These are phyloP conservation scores for Curvularia spicifera DNA, from an alignment of 2,329 filamentous ascomycete species.

Conservation along the genomic window DNA sequence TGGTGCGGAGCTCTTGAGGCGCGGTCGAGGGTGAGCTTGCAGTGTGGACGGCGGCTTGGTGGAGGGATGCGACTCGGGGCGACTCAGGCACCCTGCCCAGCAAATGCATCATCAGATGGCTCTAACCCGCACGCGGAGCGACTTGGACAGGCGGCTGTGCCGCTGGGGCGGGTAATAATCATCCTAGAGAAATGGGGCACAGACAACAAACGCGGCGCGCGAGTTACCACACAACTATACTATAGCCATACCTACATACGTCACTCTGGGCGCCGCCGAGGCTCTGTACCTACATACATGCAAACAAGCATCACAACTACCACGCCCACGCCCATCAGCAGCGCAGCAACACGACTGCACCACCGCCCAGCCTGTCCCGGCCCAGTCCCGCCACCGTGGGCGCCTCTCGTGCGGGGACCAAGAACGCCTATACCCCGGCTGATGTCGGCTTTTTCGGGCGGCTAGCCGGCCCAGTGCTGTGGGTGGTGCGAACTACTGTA, in stretches of 20 bases:
- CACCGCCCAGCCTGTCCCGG: not conserved
- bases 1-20: not conserved
- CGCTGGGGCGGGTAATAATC: conserved; percentile 10
- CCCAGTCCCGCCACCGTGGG: not conserved
- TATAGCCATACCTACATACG: not conserved
- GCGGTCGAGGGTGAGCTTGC: not conserved
- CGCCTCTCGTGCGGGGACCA: not conserved
- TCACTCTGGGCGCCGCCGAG: too few species aligned
- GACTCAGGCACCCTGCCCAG: conserved; percentile 9
- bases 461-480: conserved; percentile 12
- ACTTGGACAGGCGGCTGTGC: conserved; percentile 11
- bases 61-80: conserved; percentile 8
- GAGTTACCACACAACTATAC: not conserved
- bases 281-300: not conserved
- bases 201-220: not conserved
- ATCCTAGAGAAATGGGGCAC: not conserved
- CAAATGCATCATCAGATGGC: conserved; percentile 11
- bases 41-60: conserved; percentile 5
- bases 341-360: not conserved
- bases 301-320: not conserved
- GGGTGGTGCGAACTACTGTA: not conserved
- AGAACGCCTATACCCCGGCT: not conserved
- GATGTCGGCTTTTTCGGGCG: conserved; percentile 8
- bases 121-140: conserved; percentile 11
- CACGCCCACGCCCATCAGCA: not conserved